Evolutionary conservation across 257 asterid species (phyloP), one percentile per base, ranked within the genome.

Genomic region (Capsicum baccatum): DNA sequence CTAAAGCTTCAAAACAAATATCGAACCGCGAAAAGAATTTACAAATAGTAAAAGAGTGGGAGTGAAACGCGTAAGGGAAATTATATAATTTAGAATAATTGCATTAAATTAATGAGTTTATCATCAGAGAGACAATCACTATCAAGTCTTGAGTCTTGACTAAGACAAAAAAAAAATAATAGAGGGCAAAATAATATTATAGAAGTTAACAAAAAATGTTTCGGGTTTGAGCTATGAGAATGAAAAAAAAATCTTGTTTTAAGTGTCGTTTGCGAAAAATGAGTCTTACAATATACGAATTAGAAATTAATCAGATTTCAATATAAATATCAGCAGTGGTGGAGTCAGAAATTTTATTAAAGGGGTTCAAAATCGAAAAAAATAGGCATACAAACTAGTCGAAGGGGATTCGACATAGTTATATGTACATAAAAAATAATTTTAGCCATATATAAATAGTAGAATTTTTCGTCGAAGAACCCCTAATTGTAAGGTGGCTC

Each of bases 61-160:
- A 35, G 2, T 6, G 78, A 68, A 73, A 92, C 92, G 92, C 95
- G 93, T 92, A 80, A 58, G 85, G 86, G 69, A 63, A 69, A 89
- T 47, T 47, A 63, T 79, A 86, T 79, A 47, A 54, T 64, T 84
- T 56, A 59, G 82, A n/a, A 85, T 74, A 52, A 84, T 81, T 63
- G 66, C 60, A 83, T 88, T 69, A 85, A 83, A 81, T 42, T 54
- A 87, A 82, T 84, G 88, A 85, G 87, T 90, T 17, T 44, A 88
- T 84, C 59, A 83, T 74, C 80, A 74, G 47, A 88, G 68, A 87
- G 90, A 88, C 92, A 87, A 92, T 91, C 94, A 83, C 88, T 86
- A 84, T 93, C 91, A 80, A 85, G 78, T 76, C 84, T 82, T 56
- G 82, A 89, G 83, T 76, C 84, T 66, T 59, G 85, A 89, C 87